phyloP scores from a whole-genome alignment of 352 stramenopile genomes.

The Albugo laibachii region DNA sequence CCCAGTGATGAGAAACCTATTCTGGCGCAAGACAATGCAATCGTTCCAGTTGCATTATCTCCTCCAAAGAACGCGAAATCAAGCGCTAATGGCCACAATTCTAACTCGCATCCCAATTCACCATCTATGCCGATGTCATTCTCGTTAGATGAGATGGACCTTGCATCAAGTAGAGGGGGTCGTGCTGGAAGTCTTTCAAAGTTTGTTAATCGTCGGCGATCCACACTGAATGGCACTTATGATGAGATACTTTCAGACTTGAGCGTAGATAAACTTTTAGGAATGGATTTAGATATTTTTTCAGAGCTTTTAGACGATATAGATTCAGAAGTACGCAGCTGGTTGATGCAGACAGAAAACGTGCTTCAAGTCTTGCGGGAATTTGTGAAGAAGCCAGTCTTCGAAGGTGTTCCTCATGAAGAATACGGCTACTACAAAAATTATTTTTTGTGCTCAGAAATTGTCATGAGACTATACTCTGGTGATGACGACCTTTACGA shows the following conservation, averaged over 20 bases:
- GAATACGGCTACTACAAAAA: slow-evolving; percentile 82
- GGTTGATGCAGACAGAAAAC: slow-evolving; percentile 58
- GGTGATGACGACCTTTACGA: slow-evolving; percentile 77
- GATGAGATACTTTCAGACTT: slow-evolving; percentile 30
- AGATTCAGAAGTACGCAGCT: slow-evolving; percentile 67
- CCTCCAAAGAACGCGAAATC: too few species aligned
- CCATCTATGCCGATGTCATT: slow-evolving; percentile 23
- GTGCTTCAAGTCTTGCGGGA: slow-evolving; percentile 57
- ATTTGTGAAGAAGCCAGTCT: slow-evolving; percentile 61
- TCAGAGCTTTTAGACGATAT: slow-evolving; percentile 72
- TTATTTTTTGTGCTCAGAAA: slow-evolving; percentile 76
- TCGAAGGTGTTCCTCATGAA: slow-evolving; percentile 52
- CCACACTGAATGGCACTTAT: slow-evolving; percentile 1
- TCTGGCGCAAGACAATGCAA: too few species aligned
- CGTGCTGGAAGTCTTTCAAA: slow-evolving; percentile 54
- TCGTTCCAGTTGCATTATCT: too few species aligned
- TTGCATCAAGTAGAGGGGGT: slow-evolving; percentile 52
- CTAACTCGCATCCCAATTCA: too few species aligned
- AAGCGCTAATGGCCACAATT: too few species aligned
- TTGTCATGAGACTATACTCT: slow-evolving; percentile 82
- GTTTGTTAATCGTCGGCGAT: slow-evolving; percentile 56
- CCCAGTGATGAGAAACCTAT: too few species aligned
- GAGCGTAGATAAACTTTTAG: slow-evolving; percentile 42
- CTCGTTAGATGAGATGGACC: slow-evolving; percentile 69
- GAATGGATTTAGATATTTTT: slow-evolving; percentile 72